phyloP scores from a whole-genome alignment of 345 rosid species.

The Pistacia vera region DNA sequence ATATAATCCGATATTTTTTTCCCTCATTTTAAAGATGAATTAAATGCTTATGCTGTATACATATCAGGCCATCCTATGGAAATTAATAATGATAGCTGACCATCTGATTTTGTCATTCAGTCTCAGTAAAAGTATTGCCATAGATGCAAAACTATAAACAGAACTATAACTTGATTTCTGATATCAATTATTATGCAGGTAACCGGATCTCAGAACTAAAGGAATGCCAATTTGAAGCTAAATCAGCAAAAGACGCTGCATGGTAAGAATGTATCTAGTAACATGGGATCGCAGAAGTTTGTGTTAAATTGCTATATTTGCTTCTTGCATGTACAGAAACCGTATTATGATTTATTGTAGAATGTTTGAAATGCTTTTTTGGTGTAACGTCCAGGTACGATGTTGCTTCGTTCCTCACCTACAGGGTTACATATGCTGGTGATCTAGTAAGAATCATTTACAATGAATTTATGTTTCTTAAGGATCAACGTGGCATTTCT shows the following conservation, averaged over 20 bases:
- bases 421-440: slow-evolving; percentile 59
- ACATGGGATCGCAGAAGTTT: not conserved
- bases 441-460: slow-evolving; percentile 62
- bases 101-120: not conserved
- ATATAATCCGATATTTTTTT: not conserved
- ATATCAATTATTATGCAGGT: slow-evolving; percentile 30
- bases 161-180: slow-evolving; percentile 13
- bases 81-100: not conserved
- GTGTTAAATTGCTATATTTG: not conserved
- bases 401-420: slow-evolving; percentile 56
- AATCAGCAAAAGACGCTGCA: slow-evolving; percentile 67
- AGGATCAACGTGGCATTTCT: not conserved
- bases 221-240: slow-evolving; percentile 79
- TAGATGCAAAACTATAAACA: not conserved
- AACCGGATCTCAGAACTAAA: slow-evolving; percentile 42
- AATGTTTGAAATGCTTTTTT: not conserved
- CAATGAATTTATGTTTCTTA: slow-evolving; percentile 8
- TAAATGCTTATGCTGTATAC: not conserved
- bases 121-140: not conserved
- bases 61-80: not conserved
- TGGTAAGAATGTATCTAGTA: slow-evolving; percentile 52
- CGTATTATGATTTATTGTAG: not conserved
- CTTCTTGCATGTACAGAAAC: not conserved
- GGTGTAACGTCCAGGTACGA: slow-evolving; percentile 66
- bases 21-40: not conserved